Conservation (phyloP, 2,329 filamentous ascomycete genomes). For the Monilinia fructicola region DNA sequence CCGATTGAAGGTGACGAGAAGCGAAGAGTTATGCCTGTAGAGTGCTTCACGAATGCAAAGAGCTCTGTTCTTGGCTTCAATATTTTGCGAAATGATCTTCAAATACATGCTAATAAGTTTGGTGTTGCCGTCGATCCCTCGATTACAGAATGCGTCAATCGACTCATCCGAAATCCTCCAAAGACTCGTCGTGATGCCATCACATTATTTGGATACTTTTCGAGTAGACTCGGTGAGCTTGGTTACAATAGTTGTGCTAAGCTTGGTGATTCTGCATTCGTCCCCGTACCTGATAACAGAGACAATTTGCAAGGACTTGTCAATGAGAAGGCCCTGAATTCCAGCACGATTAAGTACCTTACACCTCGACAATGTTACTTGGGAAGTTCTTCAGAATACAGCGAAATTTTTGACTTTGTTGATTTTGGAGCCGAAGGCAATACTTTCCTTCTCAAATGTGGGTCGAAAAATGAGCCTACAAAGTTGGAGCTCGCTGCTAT, state of each 20-base stretch:
- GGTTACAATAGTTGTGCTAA: constrained; percentile 58
- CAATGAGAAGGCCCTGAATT: constrained; percentile 46
- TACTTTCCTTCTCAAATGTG: constrained; percentile 81
- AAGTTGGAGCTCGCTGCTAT: constrained; percentile 81
- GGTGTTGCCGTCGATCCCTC: constrained; percentile 81
- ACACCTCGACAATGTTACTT: constrained; percentile 77
- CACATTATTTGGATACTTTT: constrained; percentile 79
- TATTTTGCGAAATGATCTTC: constrained; percentile 74
- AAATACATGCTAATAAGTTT: constrained; percentile 77
- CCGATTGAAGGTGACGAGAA: constrained; percentile 69
- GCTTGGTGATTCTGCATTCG: constrained; percentile 65
- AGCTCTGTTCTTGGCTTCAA: constrained; percentile 78
- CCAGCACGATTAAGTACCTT: constrained; percentile 51
- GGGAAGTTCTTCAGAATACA: constrained; percentile 68
- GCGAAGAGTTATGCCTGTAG: constrained; percentile 66
- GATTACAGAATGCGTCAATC: constrained; percentile 72
- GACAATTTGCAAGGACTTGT: constrained; percentile 30
- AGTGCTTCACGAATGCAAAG: constrained; percentile 79
- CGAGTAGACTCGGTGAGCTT: constrained; percentile 73
- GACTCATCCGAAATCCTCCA: constrained; percentile 71
- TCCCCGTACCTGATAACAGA: constrained; percentile 59
- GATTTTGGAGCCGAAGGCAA: constrained; percentile 90
- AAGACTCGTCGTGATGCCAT: constrained; percentile 64
- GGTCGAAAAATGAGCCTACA: constrained; percentile 87
- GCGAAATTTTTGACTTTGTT: constrained; percentile 94